These are phyloP conservation scores for Talaromyces wortmannii DNA, from an alignment of 495 filamentous ascomycete species.

Conservation along the genomic window DNA sequence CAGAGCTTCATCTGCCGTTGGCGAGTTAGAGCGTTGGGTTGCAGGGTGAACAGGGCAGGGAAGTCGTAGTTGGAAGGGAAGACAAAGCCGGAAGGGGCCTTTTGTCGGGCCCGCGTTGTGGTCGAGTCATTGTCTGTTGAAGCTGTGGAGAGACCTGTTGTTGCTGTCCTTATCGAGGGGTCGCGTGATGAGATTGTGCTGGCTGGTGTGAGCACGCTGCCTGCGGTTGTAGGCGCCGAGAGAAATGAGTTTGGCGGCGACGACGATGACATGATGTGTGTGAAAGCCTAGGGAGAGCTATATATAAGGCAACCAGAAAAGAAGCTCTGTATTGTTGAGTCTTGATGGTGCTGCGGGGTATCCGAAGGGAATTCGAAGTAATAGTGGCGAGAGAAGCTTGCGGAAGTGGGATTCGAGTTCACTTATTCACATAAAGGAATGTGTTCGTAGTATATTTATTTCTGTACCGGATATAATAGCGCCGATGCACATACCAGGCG, in stretches of 20 bases:
- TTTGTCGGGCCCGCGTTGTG: not conserved
- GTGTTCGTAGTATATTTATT: no score
- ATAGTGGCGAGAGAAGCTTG: not conserved
- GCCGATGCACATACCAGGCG: no score
- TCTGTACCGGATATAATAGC: no score
- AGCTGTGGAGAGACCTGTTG: not conserved
- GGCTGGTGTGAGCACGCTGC: conserved; percentile 3
- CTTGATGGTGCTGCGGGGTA: not conserved
- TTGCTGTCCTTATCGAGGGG: not conserved
- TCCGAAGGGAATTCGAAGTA: not conserved
- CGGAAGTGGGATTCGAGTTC: not conserved
- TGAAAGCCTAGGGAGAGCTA: no score
- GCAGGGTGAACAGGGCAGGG: conserved; percentile 55
- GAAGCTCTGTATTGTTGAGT: not conserved
- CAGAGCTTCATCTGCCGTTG: conserved; percentile 75
- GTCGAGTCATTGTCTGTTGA: not conserved
- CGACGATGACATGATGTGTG: not conserved
- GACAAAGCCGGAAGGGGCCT: conserved; percentile 15
- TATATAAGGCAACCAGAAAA: not conserved
- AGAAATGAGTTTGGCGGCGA: conserved; percentile 1
- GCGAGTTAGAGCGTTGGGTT: conserved; percentile 70
- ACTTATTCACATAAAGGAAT: not conserved
- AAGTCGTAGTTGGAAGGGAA: conserved; percentile 42
- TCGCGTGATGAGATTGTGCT: conserved; percentile 3
- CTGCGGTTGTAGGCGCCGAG: conserved; percentile 3